Base-by-base conservation (phyloP, 345 rosid species). In the Erucastrum elatum region DNA sequence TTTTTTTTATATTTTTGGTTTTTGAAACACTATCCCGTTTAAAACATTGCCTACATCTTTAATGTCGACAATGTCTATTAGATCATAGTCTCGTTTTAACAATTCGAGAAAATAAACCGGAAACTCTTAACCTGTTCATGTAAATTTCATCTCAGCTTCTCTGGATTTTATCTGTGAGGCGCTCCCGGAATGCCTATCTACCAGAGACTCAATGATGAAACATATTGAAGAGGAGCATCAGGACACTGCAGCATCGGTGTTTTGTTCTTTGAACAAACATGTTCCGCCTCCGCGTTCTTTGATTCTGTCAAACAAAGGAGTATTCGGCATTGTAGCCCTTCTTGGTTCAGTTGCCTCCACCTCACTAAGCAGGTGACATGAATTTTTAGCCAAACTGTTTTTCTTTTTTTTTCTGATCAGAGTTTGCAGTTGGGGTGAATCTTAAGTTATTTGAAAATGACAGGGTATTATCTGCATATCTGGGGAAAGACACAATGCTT, bases 401-500 rank as follows among this genome's bases (percentile, higher is more conserved):
- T 13, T 49, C 33, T 39, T 8, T 27, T 67, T 1, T 31, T 10
- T 67, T 2, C 21, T 21, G 56, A 35, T 49, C 15, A 53, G 10
- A 44, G 12, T 64, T n/a, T 60, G 35, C 25, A 17, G 34, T 67
- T 49, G 21, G 21, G 21, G 21, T 21, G 21, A 21, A 21, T 21
- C 44, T 59, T 30, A 66, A 44, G 21, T 15, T 25, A 11, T 68
- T 16, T 53, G 59, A 31, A 29, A 29, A 41, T 33, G 8, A 35
- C 67, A 92, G 96, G 80, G 81, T 83, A 21, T 78, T 92, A 51
- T 86, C 89, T 4, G 89, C 80, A 77, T 89, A 81, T 77, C 70
- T 89, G 79, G 94, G 92, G 12, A 81, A 90, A 83, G 92, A 89
- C 63, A 85, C 81, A 70, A 84, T 89, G 96, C 87, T 90, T 2